Conservation (phyloP, 2,329 filamentous ascomycete species). For the Pseudogymnoascus sp. region DNA sequence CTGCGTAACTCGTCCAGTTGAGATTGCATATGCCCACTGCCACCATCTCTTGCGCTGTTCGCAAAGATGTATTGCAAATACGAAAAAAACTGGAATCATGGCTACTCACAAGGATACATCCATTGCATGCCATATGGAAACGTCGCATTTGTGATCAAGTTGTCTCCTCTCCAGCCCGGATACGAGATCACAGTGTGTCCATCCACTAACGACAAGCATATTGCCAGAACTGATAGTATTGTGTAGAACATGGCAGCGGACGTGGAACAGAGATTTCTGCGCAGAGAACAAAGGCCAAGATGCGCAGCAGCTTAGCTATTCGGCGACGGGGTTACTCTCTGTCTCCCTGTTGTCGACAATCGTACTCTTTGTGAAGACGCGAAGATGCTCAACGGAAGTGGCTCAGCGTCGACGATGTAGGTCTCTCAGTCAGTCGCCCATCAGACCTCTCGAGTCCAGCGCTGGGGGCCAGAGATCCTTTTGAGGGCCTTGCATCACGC, state of each 20-base stretch:
- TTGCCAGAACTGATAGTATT: background rate
- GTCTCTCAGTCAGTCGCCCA: slow-evolving; percentile 4
- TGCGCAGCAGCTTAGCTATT: slow-evolving; percentile 7
- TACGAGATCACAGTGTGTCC: slow-evolving; percentile 35
- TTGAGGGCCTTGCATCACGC: slow-evolving; percentile 1
- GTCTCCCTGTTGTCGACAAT: background rate
- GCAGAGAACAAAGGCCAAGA: background rate
- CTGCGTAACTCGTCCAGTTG: background rate
- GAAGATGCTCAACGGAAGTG: background rate
- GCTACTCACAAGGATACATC: slow-evolving; percentile 31
- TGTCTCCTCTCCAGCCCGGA: slow-evolving; percentile 33
- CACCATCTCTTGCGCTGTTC: background rate
- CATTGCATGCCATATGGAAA: slow-evolving; percentile 32
- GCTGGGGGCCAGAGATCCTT: slow-evolving; percentile 3
- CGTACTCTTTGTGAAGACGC: background rate
- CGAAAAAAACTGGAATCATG: background rate
- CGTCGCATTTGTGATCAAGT: slow-evolving; percentile 29
- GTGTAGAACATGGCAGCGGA: background rate
- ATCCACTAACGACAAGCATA: slow-evolving; percentile 25
- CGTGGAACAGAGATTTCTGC: background rate
- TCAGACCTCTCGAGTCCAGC: slow-evolving; percentile 3
- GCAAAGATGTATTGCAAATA: background rate
- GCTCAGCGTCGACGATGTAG: background rate
- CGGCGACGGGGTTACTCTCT: background rate
- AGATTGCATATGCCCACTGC: background rate